Conservation (phyloP, 2,329 filamentous ascomycete genomes). For the Neoarthrinium moseri region DNA sequence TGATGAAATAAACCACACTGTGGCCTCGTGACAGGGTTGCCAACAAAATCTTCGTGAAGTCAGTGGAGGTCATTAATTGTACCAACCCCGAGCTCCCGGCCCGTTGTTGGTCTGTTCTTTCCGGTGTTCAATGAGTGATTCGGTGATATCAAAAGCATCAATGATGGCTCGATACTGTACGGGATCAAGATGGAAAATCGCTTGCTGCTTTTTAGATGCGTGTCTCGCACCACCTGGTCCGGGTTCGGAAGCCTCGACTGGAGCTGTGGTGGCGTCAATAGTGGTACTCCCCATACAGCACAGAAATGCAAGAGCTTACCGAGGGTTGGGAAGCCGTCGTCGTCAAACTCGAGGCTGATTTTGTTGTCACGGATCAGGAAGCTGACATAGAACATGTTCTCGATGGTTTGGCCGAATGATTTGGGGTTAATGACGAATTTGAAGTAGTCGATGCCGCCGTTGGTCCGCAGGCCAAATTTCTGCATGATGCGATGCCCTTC, state of each 20-base stretch:
- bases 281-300: conserved; percentile 14
- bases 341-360: conserved; percentile 71
- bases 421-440: conserved; percentile 86
- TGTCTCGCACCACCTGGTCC: conserved; percentile 44
- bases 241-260: conserved; percentile 43
- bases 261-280: conserved; percentile 29
- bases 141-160: conserved; percentile 70
- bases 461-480: conserved; percentile 62
- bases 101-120: conserved; percentile 53
- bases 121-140: conserved; percentile 83
- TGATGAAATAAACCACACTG: no score
- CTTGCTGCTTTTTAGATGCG: conserved; percentile 72
- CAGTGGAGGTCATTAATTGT: conserved; percentile 56
- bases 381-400: conserved; percentile 95
- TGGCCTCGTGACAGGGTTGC: background rate
- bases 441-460: conserved; percentile 75
- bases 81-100: conserved; percentile 64
- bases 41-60: background rate
- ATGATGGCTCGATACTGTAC: conserved; percentile 78
- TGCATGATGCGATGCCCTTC: conserved; percentile 57
- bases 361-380: conserved; percentile 89
- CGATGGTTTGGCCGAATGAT: conserved; percentile 91
- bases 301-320: conserved; percentile 52
- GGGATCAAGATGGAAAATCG: conserved; percentile 86
- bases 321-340: conserved; percentile 72